Evolutionary conservation across 106 monocot species (phyloP), one percentile per base, ranked within the genome.

Genomic region (Xerophyta viscosa): DNA sequence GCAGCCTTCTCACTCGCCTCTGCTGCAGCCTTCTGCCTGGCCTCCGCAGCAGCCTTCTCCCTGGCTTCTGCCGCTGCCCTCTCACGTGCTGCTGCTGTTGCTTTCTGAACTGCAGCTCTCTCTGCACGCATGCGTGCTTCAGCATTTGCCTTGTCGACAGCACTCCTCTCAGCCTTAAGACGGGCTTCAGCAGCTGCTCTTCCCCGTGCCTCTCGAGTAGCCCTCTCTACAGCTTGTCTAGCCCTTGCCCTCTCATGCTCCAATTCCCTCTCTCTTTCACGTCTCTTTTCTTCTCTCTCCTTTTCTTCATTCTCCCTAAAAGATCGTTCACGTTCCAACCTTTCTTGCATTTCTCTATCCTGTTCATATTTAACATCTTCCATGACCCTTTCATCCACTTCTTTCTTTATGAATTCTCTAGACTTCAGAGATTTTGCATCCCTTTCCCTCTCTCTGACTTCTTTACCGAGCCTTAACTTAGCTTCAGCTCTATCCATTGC

Each of bases 181-280:
- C 67, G 78, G 48, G 82, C 86, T 61, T 87, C 82, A 41, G 82
- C 73, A 55, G 71, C 76, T 49, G 92, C 92, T 80, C 92, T 87
- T 55, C 83, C 82, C 44, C 92, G 72, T 43, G 83, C 86, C 56
- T 92, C 96, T 68, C 81, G 72, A 9, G 81, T 78, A 53, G 82
- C 85, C 63, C 81, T 77, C 66, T 91, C 81, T 41, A 56, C 72
- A 39, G 73, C 67, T 41, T 49, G 56, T 60, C 77, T 65, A 31
- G 76, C 69, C 50, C 71, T 84, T 57, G 61, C 65, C 65, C 52
- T 81, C 69, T 83, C 85, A 64, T 66, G 51, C 61, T 75, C 71
- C 69, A 20, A 71, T 64, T 80, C 70, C 47, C 25, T 41, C 29
- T 77, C 70, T 92, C 82, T 41, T 47, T 71, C 54, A 84, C 93